These are phyloP conservation scores for Mychonastes homosphaera DNA, from an alignment of 139 green algal species.

Conservation along the genomic window DNA sequence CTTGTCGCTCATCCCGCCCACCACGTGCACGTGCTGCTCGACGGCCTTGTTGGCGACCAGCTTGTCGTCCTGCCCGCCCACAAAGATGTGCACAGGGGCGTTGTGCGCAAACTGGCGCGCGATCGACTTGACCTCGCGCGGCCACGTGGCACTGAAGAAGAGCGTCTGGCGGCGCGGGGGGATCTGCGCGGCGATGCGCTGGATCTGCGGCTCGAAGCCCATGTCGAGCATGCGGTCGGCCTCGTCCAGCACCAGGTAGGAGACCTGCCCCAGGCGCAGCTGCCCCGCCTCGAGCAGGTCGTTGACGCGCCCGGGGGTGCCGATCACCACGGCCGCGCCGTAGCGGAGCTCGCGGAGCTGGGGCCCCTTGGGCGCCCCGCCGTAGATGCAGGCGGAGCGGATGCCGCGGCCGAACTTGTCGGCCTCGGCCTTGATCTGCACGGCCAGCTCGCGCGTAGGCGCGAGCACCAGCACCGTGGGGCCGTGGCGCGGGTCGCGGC, in stretches of 20 bases:
- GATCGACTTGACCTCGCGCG: conserved; percentile 77
- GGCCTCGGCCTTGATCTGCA: conserved; percentile 86
- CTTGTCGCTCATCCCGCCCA: conserved; percentile 55
- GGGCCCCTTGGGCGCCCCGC: conserved; percentile 73
- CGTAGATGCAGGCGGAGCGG: conserved; percentile 60
- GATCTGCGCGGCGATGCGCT: conserved; percentile 61
- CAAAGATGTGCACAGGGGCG: conserved; percentile 75
- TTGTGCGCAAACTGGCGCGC: conserved; percentile 69
- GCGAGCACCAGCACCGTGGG: conserved; percentile 76
- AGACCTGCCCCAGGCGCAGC: conserved; percentile 45
- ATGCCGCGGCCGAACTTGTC: conserved; percentile 83
- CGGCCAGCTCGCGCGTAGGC: conserved; percentile 86
- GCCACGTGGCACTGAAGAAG: conserved; percentile 87
- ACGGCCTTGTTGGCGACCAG: conserved; percentile 87
- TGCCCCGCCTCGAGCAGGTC: conserved; percentile 75
- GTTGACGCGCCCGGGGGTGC: conserved; percentile 84
- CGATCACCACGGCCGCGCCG: conserved; percentile 76
- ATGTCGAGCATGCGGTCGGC: conserved; percentile 98
- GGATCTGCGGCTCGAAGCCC: conserved; percentile 92
- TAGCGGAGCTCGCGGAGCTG: conserved; percentile 71
- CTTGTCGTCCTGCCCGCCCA: conserved; percentile 79
- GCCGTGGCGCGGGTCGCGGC: conserved; percentile 52
- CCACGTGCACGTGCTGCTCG: conserved; percentile 55
- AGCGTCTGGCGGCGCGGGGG: conserved; percentile 74
- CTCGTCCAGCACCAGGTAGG: conserved; percentile 94